phyloP scores from a whole-genome alignment of 352 stramenopile species.

The Globisporangium spiculum region DNA sequence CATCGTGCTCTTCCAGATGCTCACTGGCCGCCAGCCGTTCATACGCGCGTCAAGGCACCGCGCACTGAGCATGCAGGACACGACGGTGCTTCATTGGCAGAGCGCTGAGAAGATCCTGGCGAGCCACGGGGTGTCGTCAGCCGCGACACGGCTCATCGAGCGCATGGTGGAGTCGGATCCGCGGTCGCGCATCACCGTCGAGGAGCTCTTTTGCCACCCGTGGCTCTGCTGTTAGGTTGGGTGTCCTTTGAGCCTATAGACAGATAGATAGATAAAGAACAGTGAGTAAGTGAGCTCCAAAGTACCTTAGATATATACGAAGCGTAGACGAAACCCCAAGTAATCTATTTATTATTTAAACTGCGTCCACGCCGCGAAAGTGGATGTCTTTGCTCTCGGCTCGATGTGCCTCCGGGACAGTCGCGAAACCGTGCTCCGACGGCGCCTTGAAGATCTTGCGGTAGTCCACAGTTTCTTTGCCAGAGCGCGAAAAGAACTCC shows the following conservation, averaged over 20 bases:
- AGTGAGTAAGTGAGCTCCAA: background rate
- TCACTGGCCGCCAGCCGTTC: constrained; percentile 59
- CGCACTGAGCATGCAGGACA: constrained; percentile 39
- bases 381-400: constrained; percentile 17
- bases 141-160: constrained; percentile 33
- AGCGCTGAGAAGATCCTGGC: constrained; percentile 31
- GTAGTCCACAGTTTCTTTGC: constrained; percentile 37
- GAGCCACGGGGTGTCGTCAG: constrained; percentile 25
- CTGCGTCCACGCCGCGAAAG: constrained; percentile 9
- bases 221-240: constrained; percentile 20
- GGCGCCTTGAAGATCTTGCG: constrained; percentile 34
- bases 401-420: constrained; percentile 19
- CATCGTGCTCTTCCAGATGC: constrained; percentile 59
- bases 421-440: constrained; percentile 6
- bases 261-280: background rate
- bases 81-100: constrained; percentile 39
- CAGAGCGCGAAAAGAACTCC: constrained; percentile 48
- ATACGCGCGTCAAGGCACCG: constrained; percentile 18
- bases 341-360: constrained; percentile 13
- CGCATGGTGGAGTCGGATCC: constrained; percentile 41
- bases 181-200: constrained; percentile 31
- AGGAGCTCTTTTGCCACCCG: constrained; percentile 24
- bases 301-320: background rate
- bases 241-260: background rate
- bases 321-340: background rate